A percentile compares a stretch with the other conserved stretches of the same genome.
phyloP scores from a whole-genome alignment of 768 basidiomycete genomes.

The Sporobolomyces roseus region DNA sequence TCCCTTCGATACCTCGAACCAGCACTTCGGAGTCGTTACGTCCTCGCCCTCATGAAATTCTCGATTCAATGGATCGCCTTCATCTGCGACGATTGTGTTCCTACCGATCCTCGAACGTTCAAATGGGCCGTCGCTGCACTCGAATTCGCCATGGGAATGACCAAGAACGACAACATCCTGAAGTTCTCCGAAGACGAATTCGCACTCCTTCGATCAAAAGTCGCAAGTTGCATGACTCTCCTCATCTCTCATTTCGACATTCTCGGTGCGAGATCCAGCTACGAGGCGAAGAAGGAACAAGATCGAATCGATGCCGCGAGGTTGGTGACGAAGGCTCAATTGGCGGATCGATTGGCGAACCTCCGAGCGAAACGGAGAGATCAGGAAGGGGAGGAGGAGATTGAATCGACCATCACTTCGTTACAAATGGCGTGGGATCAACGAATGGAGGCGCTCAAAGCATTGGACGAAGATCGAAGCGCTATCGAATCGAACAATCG shows the following conservation, averaged over 20 bases:
- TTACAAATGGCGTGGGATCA: constrained; percentile 47
- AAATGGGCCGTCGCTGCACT: constrained; percentile 96
- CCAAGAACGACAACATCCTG: constrained; percentile 80
- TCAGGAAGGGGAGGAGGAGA: constrained; percentile 25
- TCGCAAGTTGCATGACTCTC: constrained; percentile 94
- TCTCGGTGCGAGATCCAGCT: constrained; percentile 80
- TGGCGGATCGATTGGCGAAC: constrained; percentile 34
- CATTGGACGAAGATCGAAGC: constrained; percentile 65
- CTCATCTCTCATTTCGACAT: constrained; percentile 97
- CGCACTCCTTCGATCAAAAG: constrained; percentile 79
- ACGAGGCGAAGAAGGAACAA: constrained; percentile 84
- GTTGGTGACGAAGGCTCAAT: constrained; percentile 42
- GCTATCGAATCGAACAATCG: constrained; percentile 65
- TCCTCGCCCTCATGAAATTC: constrained; percentile 74
- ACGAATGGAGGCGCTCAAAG: constrained; percentile 58
- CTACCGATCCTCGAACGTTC: constrained; percentile 90
- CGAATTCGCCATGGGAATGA: constrained; percentile 83
- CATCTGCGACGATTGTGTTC: constrained; percentile 96
- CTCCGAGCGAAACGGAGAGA: constrained; percentile 24
- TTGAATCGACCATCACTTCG: constrained; percentile 20
- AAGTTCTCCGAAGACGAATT: constrained; percentile 85
- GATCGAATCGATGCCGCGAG: constrained; percentile 67
- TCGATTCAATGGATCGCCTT: constrained; percentile 98
- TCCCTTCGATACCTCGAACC: constrained; percentile 84
- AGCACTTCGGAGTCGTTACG: constrained; percentile 64